Evolutionary conservation across 1,139 yeast genomes (phyloP).

Genomic region (Protomyces arabidopsidicola): DNA sequence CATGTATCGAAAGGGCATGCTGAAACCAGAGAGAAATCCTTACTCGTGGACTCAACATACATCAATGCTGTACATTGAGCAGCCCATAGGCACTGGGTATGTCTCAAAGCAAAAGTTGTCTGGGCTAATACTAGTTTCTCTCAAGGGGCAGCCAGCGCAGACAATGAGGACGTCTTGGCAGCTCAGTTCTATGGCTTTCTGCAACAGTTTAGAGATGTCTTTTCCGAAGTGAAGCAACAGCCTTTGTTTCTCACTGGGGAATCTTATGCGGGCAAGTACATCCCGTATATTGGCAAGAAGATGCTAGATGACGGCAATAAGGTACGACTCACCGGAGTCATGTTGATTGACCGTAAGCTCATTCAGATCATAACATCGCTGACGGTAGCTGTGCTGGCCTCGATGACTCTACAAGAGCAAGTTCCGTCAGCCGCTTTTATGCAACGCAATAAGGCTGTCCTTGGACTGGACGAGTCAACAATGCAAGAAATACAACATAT

Average conservation of each 20-base stretch:
- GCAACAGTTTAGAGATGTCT: conserved; percentile 58
- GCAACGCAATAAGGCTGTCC: not conserved
- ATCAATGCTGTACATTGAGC: conserved; percentile 54
- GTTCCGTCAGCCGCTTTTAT: conserved; percentile 2
- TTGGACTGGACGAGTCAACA: not conserved
- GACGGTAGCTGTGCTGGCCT: conserved; percentile 7
- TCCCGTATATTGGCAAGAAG: conserved; percentile 74
- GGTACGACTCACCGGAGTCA: conserved; percentile 4
- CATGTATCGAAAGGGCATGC: conserved; percentile 51
- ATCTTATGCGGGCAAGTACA: conserved; percentile 93
- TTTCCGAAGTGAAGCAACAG: conserved; percentile 50
- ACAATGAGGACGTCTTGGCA: conserved; percentile 1
- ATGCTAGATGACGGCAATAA: conserved; percentile 38
- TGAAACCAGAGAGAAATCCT: conserved; percentile 64
- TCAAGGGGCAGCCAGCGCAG: conserved; percentile 37
- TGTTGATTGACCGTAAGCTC: not conserved
- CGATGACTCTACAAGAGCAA: not conserved
- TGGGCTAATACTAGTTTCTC: conserved; percentile 37
- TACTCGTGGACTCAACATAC: conserved; percentile 13
- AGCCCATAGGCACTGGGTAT: conserved; percentile 92
- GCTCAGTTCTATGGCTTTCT: conserved; percentile 49
- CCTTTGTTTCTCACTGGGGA: conserved; percentile 79
- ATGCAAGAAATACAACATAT: not conserved
- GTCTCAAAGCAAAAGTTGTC: conserved; percentile 45
- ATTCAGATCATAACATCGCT: not conserved